Base-by-base conservation (phyloP, 169 alveolate species). In the Plasmodium knowlesi region DNA sequence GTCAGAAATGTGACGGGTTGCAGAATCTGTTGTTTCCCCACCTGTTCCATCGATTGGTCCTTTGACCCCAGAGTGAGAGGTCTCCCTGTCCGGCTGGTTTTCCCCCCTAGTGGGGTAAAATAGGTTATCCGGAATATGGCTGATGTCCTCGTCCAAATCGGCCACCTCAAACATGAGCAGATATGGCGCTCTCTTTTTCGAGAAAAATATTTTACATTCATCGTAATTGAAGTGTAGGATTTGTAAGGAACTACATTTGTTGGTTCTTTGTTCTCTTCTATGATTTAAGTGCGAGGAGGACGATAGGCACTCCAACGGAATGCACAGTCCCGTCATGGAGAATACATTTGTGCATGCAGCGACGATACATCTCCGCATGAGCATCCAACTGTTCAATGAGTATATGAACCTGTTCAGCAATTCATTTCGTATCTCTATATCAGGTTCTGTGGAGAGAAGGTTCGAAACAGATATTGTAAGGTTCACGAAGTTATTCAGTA, bases 131-230 rank as follows among this genome's bases (percentile, higher is more conserved):
- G 86, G 34, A 9, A 94, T 94, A 22, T 61, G 78, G 37, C 93
- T 92, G 32, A 96, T 93, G 61, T 96, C 97, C 76, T 98, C 99
- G 78, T 98, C 99, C 67, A 98, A 91, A 89, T 98, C 98, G 19
- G 98, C 98, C 84, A 97, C 96, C 86, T 98, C 99, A 34, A 97
- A 92, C 78, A 96, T 96, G 61, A 98, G 93, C 71, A 98, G 94
- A 83, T 97, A 98, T 5, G 98, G 99, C 6, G 98, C 98, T 25
- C 99, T 94, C 73, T 96, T 97, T 72, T 96, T 96, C 19, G 98
- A 96, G 43, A 96, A 94, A 95, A 97, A 97, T 71, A 97, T 96
- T 82, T 96, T 96, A 53, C 97, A 92, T 79, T 98, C 99, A 61
- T 93, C 96, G 53, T 95, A 96, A 32, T 95, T 96, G 50, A 98